phyloP scores from a whole-genome alignment of 2,329 filamentous ascomycete genomes.

The Pezizomycotina sp. region DNA sequence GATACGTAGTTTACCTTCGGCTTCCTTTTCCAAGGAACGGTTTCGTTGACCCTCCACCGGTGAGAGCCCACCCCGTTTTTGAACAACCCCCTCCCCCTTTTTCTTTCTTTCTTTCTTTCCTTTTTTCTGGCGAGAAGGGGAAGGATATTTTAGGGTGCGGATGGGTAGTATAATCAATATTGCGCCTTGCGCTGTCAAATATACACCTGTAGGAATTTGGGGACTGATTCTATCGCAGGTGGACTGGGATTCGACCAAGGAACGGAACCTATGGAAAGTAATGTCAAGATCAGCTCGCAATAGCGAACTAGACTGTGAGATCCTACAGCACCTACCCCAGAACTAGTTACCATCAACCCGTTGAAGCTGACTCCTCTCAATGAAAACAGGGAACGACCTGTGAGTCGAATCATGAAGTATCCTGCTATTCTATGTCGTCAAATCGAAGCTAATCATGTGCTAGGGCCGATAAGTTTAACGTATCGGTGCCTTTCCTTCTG shows the following conservation, averaged over 20 bases:
- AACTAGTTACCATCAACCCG: too few species aligned
- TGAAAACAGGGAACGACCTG: constrained; percentile 8
- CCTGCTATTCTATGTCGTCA: constrained; percentile 2
- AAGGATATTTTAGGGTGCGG: background rate
- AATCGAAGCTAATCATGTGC: constrained; percentile 22
- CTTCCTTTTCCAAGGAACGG: constrained; percentile 75
- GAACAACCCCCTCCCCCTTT: background rate
- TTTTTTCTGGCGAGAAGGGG: constrained; percentile 1
- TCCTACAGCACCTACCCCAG: background rate
- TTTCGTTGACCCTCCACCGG: constrained; percentile 79
- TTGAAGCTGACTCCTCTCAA: background rate
- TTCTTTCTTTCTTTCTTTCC: constrained; percentile 2
- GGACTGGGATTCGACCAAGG: constrained; percentile 74
- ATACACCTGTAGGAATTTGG: background rate
- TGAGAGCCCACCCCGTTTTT: constrained; percentile 32
- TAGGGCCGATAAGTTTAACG: constrained; percentile 61
- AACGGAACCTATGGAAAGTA: constrained; percentile 77
- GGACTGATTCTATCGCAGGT: constrained; percentile 39
- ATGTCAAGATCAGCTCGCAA: constrained; percentile 66
- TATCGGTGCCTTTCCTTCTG: constrained; percentile 72
- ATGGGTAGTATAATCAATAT: too few species aligned
- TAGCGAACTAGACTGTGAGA: constrained; percentile 67
- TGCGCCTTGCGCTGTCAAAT: too few species aligned
- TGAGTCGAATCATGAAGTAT: constrained; percentile 62
- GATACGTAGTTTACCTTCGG: constrained; percentile 64